Percentiles rank a stretch among this genome's conserved stretches.
Conservation (phyloP, 257 asterid species). For the Petunia secreta region DNA sequence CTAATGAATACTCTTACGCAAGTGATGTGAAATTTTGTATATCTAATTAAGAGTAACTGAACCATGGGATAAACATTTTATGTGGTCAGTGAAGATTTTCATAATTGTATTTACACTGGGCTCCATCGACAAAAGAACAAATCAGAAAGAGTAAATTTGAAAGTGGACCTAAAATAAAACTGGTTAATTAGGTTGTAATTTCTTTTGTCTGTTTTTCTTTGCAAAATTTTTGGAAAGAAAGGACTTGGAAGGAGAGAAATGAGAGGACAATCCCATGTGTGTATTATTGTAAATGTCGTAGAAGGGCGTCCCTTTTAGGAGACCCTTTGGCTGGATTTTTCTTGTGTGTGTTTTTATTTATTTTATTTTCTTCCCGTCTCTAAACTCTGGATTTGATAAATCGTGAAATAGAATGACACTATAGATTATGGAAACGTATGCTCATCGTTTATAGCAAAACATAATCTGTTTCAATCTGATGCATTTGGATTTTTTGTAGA, state of each 20-base stretch:
- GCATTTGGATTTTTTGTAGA: not conserved
- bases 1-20: too few relatives aligned
- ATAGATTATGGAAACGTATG: too few relatives aligned
- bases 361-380: constrained; percentile 19
- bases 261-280: constrained; percentile 62
- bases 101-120: too few relatives aligned
- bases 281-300: constrained; percentile 51
- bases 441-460: not conserved
- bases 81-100: not conserved
- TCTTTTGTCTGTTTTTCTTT: not conserved
- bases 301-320: constrained; percentile 41
- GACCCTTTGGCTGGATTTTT: constrained; percentile 56
- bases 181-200: not conserved
- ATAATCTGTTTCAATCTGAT: not conserved
- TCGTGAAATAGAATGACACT: constrained; percentile 21
- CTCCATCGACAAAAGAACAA: not conserved
- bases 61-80: not conserved
- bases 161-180: not conserved
- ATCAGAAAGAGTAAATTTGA: not conserved
- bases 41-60: not conserved
- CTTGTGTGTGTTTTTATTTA: not conserved
- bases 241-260: not conserved
- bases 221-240: not conserved
- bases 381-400: constrained; percentile 28
- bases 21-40: not conserved